Conservation (phyloP, 2,329 filamentous ascomycete species). For the Arachnomyces sp. region DNA sequence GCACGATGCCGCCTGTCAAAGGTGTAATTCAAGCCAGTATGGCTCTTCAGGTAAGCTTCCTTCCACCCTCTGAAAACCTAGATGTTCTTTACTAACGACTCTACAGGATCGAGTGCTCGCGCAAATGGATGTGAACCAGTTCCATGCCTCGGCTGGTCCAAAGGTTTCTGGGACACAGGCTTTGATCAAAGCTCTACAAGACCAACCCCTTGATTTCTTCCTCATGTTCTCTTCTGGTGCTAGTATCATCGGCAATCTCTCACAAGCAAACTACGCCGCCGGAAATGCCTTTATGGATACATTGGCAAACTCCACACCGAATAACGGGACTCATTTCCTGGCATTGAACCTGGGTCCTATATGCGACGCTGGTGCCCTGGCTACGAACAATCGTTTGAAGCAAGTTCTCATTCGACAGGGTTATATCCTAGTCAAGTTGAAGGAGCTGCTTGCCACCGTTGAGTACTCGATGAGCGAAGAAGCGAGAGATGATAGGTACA, state of each 20-base stretch:
- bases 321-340: slow-evolving; percentile 14
- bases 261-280: slow-evolving; percentile 31
- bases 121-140: slow-evolving; percentile 20
- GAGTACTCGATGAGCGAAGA: too few relatives aligned
- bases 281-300: slow-evolving; percentile 30
- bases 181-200: slow-evolving; percentile 14
- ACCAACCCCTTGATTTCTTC: slow-evolving; percentile 24
- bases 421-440: too few relatives aligned
- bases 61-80: background rate
- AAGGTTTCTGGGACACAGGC: slow-evolving; percentile 24
- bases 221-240: slow-evolving; percentile 29
- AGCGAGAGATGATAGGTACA: too few relatives aligned
- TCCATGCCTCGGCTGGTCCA: slow-evolving; percentile 9
- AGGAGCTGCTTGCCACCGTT: too few relatives aligned
- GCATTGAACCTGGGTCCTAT: slow-evolving; percentile 21
- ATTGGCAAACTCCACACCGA: slow-evolving; percentile 18
- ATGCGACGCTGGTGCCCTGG: slow-evolving; percentile 18
- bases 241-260: slow-evolving; percentile 27
- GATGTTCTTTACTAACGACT: background rate
- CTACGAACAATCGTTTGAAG: slow-evolving; percentile 5
- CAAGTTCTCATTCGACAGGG: too few relatives aligned
- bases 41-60: slow-evolving; percentile 15
- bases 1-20: slow-evolving; percentile 13
- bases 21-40: slow-evolving; percentile 19
- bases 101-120: slow-evolving; percentile 22